Base-by-base conservation (phyloP, 345 rosid species). In the Ricinus communis region DNA sequence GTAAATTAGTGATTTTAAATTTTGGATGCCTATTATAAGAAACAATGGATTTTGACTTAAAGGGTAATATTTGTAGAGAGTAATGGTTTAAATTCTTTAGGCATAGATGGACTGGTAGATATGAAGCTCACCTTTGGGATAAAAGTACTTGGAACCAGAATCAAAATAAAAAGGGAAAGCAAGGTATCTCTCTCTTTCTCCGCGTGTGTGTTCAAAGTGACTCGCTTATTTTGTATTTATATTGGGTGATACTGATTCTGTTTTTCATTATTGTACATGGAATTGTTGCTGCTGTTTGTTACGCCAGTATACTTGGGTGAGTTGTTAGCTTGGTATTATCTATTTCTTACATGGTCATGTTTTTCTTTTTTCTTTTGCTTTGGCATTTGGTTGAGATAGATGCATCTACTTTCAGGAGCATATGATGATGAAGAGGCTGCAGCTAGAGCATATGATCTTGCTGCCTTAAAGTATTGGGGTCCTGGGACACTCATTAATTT, bases 391-490 rank as follows among this genome's bases (percentile, higher is more conserved):
- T 51, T 41, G 40, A 68, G 63, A 47, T 43, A 43, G 1, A 46
- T 46, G 11, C 68, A 47, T 71, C 19, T 76, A 66, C 74, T 76
- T 81, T 25, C 81, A 95, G 97, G 99, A 76, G 99, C 99, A 65
- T 95, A 95, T 81, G 99, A 95, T 79, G 97, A 95, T n/a, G 99
- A 95, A 79, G 99, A 95, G 84, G 99, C 97, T 81, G 99, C 99
- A 14, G 97, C 99, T 66, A 85, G 99, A 85, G 99, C 99, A 46
- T 95, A 95, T 62, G 97, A 95, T 83, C 97, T 95, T 72, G 97
- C 99, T 76, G 99, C 97, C 74, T 83, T 95, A 49, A 95, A 92
- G 81, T 91, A 95, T 72, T 95, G 97, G 99, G 99, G 99, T 33
- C 97, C 97, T 56, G 99, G 97, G 69, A 94, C 98, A 22, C 97